Base-by-base conservation (phyloP, 2,329 filamentous ascomycete genomes). In the Dothideomycetes sp. region DNA sequence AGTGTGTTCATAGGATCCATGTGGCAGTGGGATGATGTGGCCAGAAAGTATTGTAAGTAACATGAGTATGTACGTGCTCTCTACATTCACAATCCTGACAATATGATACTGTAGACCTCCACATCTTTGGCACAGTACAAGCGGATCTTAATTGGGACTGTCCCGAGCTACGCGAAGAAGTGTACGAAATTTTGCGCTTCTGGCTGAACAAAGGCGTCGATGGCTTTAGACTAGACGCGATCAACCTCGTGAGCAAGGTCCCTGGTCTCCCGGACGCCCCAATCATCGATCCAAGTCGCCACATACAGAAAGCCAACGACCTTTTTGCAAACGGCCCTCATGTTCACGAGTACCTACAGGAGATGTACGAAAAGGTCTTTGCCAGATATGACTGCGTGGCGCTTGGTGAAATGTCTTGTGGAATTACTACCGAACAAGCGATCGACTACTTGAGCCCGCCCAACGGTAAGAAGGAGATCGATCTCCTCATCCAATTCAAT, bases 61-160 rank as follows among this genome's bases (percentile, higher is more conserved):
- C n/a, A n/a, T n/a, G n/a, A n/a, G n/a, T n/a, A n/a, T n/a, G n/a
- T n/a, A n/a, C n/a, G n/a, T n/a, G n/a, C n/a, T n/a, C n/a, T n/a
- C n/a, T n/a, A n/a, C n/a, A n/a, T n/a, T n/a, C n/a, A n/a, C n/a
- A n/a, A n/a, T n/a, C n/a, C n/a, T n/a, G n/a, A n/a, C n/a, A n/a
- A n/a, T n/a, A n/a, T n/a, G n/a, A n/a, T n/a, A n/a, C n/a, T n/a
- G n/a, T n/a, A n/a, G n/a, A 85, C 51, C 72, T 88, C 0, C 77
- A 82, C 45, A 68, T 91, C 9, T 93, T 85, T 56, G 77, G 79
- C 5, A 72, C 72, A 4, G 76, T 84, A 47, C 84, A 89, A 55
- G 84, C 85, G 0, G 85, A 91, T 50, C 68, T 91, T n/a, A 91
- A 91, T 60, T 91, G 84, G 83, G 81, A 88, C 52, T 82, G 80